Base-by-base conservation (phyloP, 179 eudicot species). In the Sideroxylon spinosum region DNA sequence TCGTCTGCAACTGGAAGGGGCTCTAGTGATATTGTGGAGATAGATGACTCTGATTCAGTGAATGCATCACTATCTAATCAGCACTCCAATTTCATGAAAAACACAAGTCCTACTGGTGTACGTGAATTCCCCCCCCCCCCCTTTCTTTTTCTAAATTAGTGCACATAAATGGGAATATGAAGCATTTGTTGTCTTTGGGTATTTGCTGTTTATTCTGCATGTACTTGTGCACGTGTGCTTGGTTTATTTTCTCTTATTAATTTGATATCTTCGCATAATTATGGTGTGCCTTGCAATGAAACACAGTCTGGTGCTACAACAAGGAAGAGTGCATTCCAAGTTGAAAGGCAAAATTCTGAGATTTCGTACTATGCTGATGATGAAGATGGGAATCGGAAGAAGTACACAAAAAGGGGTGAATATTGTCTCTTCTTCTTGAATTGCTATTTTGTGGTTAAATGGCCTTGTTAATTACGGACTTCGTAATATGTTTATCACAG, bases 261-360 rank as follows among this genome's bases (percentile, higher is more conserved):
- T 52, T 37, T 46, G 16, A 22, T 63, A 1, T 16, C 50, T 46
- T 55, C 19, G 14, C 49, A 70, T 76, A 9, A 71, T 77, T 70
- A 77, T 78, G 61, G n/a, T 75, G 13, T 52, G 19, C n/a, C 61
- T 52, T 73, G 57, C 23, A 16, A 66, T 26, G 62, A 22, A 74
- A 75, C 81, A 77, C 91, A 95, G 99, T 91, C 94, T 78, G 93
- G 91, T 74, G 95, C 99, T 68, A 92, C 97, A 37, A 92, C 99
- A 22, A 80, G 99, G 71, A 95, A 95, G 86, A 86, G 80, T 75
- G 78, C 89, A 76, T 6, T 83, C 11, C 94, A 93, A 85, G 90
- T 84, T 67, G 99, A 93, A 59, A 87, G 91, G 81, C 97, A 90
- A 78, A 91, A 87, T 78, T 95, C 99, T 79, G 99, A 95, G 78